Evolutionary conservation across 2,329 filamentous ascomycete species (phyloP), one percentile per base, ranked within the genome.

Genomic region (Aspergillus pseudoviridinutans): DNA sequence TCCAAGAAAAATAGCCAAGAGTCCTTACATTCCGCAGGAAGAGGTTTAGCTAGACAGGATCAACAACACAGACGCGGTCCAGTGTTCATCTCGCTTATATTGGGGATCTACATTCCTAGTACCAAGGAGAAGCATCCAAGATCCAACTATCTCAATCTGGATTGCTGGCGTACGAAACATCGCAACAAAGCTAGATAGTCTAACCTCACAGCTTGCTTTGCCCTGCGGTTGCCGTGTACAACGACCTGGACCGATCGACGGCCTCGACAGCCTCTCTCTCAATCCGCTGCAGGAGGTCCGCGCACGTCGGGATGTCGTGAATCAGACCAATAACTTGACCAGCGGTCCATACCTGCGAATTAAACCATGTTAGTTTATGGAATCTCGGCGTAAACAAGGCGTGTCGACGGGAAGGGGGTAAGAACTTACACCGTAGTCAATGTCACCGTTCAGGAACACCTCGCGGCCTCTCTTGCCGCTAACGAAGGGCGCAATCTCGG

Each of bases 251-350:
- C 68, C 85, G 83, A 67, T 76, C 81, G 61, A 92, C 77, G 3
- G 87, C 80, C 57, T 84, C 80, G 70, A 88, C 82, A 0, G 90
- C 90, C 73, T 93, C 90, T 71, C 80, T 86, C 79, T 92, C 89
- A 66, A 94, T 92, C 57, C 90, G 83, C 64, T 79, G 79, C 9
- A 92, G 77, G 27, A 94, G 78, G 1, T 78, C 86, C 50, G 83
- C 82, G 69, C 90, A 93, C 0, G 87, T 90, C 8, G 89, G 89
- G 55, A 92, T 90, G 67, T 94, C 90, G 66, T 93, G 86, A 61
- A 94, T 94, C 56, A 94, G 74, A 5, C 90, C 90, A 64, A 99
- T 96, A 64, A 97, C 93, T 74, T 97, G 93, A 10, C 94, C 94
- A 8, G 93, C 92, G 22, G 94, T 97, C 94, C 94, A 99, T 42